These are phyloP conservation scores for Echium plantagineum DNA, from an alignment of 257 asterid species.

Conservation along the genomic window DNA sequence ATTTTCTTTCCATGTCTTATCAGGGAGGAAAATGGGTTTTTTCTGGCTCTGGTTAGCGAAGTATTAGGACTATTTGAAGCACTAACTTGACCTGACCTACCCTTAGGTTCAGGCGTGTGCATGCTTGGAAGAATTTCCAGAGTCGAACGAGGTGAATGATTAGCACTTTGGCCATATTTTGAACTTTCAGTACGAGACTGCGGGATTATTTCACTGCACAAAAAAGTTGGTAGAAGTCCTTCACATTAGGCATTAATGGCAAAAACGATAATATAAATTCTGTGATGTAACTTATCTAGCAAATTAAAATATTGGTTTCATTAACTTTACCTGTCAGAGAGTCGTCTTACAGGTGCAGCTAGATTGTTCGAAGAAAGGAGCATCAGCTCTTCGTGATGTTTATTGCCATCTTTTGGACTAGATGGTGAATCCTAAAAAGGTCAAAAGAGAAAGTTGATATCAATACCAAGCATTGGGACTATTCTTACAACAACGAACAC, in stretches of 20 bases:
- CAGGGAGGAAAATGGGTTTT: slow-evolving; percentile 1
- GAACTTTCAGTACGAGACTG: slow-evolving; percentile 21
- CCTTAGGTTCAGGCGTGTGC: slow-evolving; percentile 28
- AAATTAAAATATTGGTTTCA: too few relatives aligned
- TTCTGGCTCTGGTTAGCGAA: slow-evolving; percentile 15
- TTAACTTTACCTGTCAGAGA: slow-evolving; percentile 22
- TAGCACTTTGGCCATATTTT: slow-evolving; percentile 19
- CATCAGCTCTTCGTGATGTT: slow-evolving; percentile 20
- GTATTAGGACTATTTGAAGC: slow-evolving; percentile 21
- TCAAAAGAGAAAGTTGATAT: neutral
- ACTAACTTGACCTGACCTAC: slow-evolving; percentile 18
- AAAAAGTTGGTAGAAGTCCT: neutral
- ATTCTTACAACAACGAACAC: neutral
- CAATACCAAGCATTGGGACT: too few relatives aligned
- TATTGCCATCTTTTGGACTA: slow-evolving; percentile 20
- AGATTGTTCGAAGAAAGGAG: too few relatives aligned
- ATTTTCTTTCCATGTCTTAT: slow-evolving; percentile 24
- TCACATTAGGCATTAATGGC: too few relatives aligned
- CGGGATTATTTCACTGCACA: slow-evolving; percentile 34
- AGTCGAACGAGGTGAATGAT: slow-evolving; percentile 47
- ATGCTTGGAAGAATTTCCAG: slow-evolving; percentile 32
- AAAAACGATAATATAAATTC: too few relatives aligned
- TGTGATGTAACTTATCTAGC: too few relatives aligned
- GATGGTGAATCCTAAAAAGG: slow-evolving; percentile 29
- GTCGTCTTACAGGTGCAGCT: slow-evolving; percentile 27